Evolutionary conservation across 306 rosid species (phyloP).

Genomic region (Quercus gilva): DNA sequence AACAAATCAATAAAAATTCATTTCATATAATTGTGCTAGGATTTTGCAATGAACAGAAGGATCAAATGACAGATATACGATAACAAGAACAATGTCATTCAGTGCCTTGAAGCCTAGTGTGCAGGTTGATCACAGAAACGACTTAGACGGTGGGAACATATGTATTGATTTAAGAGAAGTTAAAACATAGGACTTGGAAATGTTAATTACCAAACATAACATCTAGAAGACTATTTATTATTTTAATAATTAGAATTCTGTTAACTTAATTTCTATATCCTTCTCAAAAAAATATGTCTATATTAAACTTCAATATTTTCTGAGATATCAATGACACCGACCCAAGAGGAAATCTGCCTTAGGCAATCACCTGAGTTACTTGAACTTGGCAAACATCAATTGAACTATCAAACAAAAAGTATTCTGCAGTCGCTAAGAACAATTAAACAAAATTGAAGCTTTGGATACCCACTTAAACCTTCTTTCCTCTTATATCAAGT

Average conservation of each 20-base stretch:
- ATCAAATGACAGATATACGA: not conserved
- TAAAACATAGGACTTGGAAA: too few species aligned
- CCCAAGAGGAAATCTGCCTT: not conserved
- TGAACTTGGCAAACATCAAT: not conserved
- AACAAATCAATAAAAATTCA: too few species aligned
- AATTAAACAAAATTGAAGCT: not conserved
- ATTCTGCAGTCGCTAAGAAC: not conserved
- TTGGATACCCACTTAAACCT: not conserved
- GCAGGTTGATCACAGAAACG: too few species aligned
- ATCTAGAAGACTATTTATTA: too few species aligned
- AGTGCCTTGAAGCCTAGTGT: too few species aligned
- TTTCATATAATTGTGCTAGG: not conserved
- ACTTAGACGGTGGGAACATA: too few species aligned
- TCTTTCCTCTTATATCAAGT: not conserved
- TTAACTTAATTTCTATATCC: too few species aligned
- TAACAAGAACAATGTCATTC: not conserved
- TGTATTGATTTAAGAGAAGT: too few species aligned
- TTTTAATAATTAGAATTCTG: too few species aligned
- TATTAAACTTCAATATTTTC: too few species aligned
- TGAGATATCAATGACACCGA: not conserved
- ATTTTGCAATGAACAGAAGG: not conserved
- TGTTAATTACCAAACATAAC: too few species aligned
- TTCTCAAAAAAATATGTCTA: too few species aligned
- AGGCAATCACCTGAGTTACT: not conserved
- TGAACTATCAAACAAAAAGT: not conserved